phyloP scores from a whole-genome alignment of 2,329 filamentous ascomycete genomes.

The Talaromyces atroroseus region DNA sequence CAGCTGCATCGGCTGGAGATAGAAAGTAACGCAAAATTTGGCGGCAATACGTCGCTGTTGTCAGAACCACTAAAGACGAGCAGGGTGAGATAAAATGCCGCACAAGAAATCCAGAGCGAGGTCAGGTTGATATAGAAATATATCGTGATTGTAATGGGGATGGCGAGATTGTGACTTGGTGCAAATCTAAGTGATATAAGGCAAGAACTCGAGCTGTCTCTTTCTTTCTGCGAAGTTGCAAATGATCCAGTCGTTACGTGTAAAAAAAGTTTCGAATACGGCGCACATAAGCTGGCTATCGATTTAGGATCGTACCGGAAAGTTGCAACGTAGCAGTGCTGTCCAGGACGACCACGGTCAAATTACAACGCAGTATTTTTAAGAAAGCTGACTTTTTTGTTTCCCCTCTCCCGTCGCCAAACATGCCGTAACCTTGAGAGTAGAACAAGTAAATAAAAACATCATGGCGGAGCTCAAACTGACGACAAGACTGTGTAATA shows the following conservation, averaged over 20 bases:
- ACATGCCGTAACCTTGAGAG: constrained; percentile 35
- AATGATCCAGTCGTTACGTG: constrained; percentile 41
- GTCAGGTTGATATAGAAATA: not conserved
- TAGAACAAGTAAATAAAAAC: constrained; percentile 31
- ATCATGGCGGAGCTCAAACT: constrained; percentile 34
- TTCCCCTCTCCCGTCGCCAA: constrained; percentile 32
- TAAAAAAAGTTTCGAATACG: constrained; percentile 31
- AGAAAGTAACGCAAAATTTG: not conserved
- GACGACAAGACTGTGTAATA: constrained; percentile 27
- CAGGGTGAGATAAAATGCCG: not conserved
- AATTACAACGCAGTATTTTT: constrained; percentile 39
- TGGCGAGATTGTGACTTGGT: constrained; percentile 1
- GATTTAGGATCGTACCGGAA: constrained; percentile 35
- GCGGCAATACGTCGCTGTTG: not conserved
- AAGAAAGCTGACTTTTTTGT: constrained; percentile 29
- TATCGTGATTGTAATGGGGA: not conserved
- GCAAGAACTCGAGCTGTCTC: constrained; percentile 3
- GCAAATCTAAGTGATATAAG: constrained; percentile 6
- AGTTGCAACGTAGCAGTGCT: constrained; percentile 35
- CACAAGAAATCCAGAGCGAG: not conserved
- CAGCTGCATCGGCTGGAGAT: not conserved
- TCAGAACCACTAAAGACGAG: not conserved
- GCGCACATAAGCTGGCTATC: constrained; percentile 37
- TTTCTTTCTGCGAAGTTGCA: constrained; percentile 23
- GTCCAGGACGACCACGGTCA: constrained; percentile 39